Percentiles rank a stretch among this genome's conserved stretches.
Conservation (phyloP, 2,329 filamentous ascomycete species). For the Ploettnerulaceae sp. region DNA sequence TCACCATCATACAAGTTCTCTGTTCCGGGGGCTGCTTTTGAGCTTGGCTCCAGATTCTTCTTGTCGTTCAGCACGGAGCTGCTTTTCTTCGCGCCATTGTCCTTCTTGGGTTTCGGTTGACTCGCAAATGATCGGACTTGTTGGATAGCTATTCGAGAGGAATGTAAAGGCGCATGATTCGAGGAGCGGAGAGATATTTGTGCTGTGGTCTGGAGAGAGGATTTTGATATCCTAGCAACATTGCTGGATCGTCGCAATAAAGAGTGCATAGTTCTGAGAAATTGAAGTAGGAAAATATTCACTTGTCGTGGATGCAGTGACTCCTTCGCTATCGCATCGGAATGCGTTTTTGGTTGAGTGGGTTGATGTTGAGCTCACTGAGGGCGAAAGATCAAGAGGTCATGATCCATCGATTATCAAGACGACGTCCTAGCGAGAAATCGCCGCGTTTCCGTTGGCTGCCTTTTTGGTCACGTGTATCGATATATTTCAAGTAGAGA, state of each 20-base stretch:
- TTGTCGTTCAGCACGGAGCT: slow-evolving; percentile 30
- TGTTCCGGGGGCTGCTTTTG: slow-evolving; percentile 37
- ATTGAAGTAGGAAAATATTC: slow-evolving; percentile 13
- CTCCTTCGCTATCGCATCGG: slow-evolving; percentile 23
- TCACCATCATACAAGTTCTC: slow-evolving; percentile 42
- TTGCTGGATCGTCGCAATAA: slow-evolving; percentile 62
- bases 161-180: slow-evolving; percentile 37
- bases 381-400: slow-evolving; percentile 6
- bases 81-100: slow-evolving; percentile 21
- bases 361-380: slow-evolving; percentile 5
- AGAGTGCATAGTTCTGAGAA: slow-evolving; percentile 54
- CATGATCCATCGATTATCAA: slow-evolving; percentile 2
- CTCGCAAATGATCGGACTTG: slow-evolving; percentile 25
- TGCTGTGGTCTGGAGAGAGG: slow-evolving; percentile 48
- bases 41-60: slow-evolving; percentile 31
- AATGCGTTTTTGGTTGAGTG: background rate
- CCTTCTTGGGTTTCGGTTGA: slow-evolving; percentile 6
- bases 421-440: background rate
- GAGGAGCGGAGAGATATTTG: slow-evolving; percentile 42
- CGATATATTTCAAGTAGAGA: no score
- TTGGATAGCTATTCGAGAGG: slow-evolving; percentile 34
- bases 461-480: no score
- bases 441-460: no score
- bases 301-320: slow-evolving; percentile 20
- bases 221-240: slow-evolving; percentile 57